Conservation (phyloP, 1,284 basidiomycete species). For the Wolfiporia cocos region DNA sequence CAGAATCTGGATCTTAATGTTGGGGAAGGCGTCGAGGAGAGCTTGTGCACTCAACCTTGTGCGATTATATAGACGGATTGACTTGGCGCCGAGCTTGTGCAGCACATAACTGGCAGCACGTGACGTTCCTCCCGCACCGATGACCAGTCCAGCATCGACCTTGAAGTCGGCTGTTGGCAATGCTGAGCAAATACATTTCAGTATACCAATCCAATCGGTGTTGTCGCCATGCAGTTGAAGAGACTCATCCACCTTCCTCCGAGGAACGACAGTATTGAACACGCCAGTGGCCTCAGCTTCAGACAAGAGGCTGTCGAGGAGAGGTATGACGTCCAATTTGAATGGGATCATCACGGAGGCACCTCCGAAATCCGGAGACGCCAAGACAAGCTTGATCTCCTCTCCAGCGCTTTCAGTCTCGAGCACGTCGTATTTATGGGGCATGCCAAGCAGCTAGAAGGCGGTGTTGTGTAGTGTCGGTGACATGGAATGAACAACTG, state of each 20-base stretch:
- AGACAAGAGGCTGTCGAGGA: constrained; percentile 71
- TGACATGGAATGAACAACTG: constrained; percentile 87
- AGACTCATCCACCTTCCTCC: constrained; percentile 34
- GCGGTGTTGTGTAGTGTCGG: constrained; percentile 92
- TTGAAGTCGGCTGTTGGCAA: constrained; percentile 27
- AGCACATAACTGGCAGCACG: constrained; percentile 90
- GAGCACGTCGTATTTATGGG: constrained; percentile 73
- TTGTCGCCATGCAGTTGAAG: constrained; percentile 78
- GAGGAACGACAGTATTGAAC: constrained; percentile 85
- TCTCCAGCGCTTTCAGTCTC: constrained; percentile 70
- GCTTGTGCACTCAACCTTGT: constrained; percentile 69
- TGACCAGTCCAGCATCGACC: constrained; percentile 61
- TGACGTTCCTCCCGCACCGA: constrained; percentile 90
- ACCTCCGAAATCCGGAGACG: constrained; percentile 80
- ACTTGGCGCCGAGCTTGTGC: constrained; percentile 58
- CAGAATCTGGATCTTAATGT: constrained; percentile 57
- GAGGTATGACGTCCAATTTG: constrained; percentile 82
- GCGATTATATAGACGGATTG: constrained; percentile 83
- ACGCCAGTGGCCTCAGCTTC: constrained; percentile 84
- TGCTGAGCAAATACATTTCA: constrained; percentile 45
- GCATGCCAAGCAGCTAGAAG: constrained; percentile 78
- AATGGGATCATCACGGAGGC: constrained; percentile 95
- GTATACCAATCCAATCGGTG: constrained; percentile 90
- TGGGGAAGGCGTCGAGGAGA: constrained; percentile 64
- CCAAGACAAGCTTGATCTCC: constrained; percentile 58